Conservation (phyloP, 2,329 filamentous ascomycete species). For the Aspergillus hiratsukae region DNA sequence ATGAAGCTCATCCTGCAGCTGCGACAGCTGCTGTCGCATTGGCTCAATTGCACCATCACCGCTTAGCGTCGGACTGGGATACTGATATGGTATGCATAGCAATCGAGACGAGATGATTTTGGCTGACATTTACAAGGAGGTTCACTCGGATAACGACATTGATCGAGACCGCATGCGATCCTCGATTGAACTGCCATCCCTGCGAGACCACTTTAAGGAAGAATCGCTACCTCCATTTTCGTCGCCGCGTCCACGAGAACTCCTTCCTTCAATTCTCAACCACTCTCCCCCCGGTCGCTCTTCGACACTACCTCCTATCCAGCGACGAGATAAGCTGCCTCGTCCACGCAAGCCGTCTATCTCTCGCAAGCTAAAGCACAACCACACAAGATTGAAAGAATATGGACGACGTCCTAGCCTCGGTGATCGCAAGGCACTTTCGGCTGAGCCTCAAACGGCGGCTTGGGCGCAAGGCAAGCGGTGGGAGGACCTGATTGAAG, state of each 20-base stretch:
- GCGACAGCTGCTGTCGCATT: conserved; percentile 80
- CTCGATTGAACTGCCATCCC: conserved; percentile 68
- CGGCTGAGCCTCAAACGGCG: conserved; percentile 75
- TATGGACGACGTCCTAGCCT: conserved; percentile 68
- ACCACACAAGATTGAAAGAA: conserved; percentile 73
- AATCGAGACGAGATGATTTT: neutral
- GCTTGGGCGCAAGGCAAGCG: conserved; percentile 72
- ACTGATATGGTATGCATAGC: conserved; percentile 59
- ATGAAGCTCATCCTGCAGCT: conserved; percentile 65
- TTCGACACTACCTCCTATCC: conserved; percentile 79
- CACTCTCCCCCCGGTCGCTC: conserved; percentile 82
- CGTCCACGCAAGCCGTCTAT: conserved; percentile 82
- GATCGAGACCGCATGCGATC: conserved; percentile 58
- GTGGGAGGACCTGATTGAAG: conserved; percentile 96
- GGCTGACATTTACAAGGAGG: conserved; percentile 51
- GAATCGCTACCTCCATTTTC: conserved; percentile 65
- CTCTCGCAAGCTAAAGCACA: conserved; percentile 71
- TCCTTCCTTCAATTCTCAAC: conserved; percentile 73
- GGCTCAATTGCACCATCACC: conserved; percentile 77
- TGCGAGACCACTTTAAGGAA: conserved; percentile 66
- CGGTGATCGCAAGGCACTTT: conserved; percentile 76
- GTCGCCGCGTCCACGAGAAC: conserved; percentile 61
- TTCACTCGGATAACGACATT: conserved; percentile 66
- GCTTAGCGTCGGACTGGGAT: conserved; percentile 72
- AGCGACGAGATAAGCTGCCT: conserved; percentile 65